Base-by-base conservation (phyloP, 208 protist genomes). In the Trypanosoma congolense region DNA sequence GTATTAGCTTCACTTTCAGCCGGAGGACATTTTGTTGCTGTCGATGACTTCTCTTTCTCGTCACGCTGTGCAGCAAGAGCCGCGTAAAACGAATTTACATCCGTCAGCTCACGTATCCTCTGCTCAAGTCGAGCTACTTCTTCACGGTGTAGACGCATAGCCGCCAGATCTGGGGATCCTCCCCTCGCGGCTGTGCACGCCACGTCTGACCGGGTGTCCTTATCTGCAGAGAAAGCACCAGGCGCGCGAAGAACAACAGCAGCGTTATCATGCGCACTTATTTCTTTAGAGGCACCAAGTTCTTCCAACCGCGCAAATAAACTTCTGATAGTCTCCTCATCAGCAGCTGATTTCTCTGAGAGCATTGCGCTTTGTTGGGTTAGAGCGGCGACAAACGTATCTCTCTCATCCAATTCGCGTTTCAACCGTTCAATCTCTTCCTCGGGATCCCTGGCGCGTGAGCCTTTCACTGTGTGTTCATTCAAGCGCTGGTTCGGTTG, bases 31-130 rank as follows among this genome's bases (percentile, higher is more conserved):
- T 42, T 18, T 29, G 1, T 31, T n/a, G n/a, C 16, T 24, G 3
- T 26, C 26, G 26, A 18, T 25, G 46, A 2, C 8, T 73, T 77
- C 54, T 83, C 77, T 58, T 77, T 70, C 24, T 80, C 66, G 55
- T 84, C 80, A 45, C 84, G 81, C 33, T 88, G 86, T 0, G 70
- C 63, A 4, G 88, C 81, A 56, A 93, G 87, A 30, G 73, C 75
- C 16, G 81, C 77, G 54, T 93, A 93, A 46, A 93, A 86, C 4
- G 76, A 59, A 56, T 90, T 90, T 4, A 90, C 70, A 55, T 93
- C 86, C 65, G 61, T 73, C 24, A 93, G 56, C 46, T 90, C 86
- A n/a, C 68, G 70, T 18, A 88, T 54, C 25, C 82, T 77, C n/a
- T 28, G 61, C 46, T 90, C 77, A 26, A 88, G 60, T 24, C 45